phyloP scores from a whole-genome alignment of 2,329 filamentous ascomycete genomes.

The Monilinia aucupariae region DNA sequence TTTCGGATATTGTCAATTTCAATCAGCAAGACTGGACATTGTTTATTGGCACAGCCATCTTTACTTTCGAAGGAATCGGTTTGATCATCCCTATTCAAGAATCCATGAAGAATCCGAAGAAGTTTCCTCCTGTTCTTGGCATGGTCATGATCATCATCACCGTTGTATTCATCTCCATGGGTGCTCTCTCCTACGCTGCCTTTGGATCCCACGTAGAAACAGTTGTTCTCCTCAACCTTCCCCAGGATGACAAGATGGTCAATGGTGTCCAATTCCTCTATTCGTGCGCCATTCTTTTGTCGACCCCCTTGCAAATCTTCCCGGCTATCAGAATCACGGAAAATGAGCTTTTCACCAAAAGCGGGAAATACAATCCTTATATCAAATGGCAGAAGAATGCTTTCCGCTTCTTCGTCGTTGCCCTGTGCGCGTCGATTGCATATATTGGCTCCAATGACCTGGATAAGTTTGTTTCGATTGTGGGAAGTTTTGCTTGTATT shows the following conservation, averaged over 20 bases:
- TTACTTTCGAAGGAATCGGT: conserved; percentile 96
- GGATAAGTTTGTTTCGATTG: conserved; percentile 94
- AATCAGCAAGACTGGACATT: conserved; percentile 91
- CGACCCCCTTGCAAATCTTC: conserved; percentile 93
- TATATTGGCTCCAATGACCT: conserved; percentile 90
- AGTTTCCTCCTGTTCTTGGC: conserved; percentile 84
- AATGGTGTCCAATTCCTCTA: conserved; percentile 96
- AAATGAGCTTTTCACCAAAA: conserved; percentile 87
- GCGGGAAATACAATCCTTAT: conserved; percentile 94
- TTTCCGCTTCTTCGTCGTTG: conserved; percentile 90
- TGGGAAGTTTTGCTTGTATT: conserved; percentile 96
- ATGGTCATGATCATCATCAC: conserved; percentile 95
- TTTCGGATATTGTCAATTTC: conserved; percentile 85
- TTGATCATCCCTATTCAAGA: conserved; percentile 98
- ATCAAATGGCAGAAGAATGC: conserved; percentile 99
- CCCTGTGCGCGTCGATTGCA: conserved; percentile 78
- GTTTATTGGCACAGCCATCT: conserved; percentile 98
- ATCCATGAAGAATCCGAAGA: conserved; percentile 85
- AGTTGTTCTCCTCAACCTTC: conserved; percentile 91
- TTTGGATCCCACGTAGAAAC: conserved; percentile 95
- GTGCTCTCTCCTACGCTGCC: conserved; percentile 89
- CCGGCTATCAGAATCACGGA: conserved; percentile 95
- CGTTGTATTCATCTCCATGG: conserved; percentile 82
- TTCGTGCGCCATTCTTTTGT: conserved; percentile 93
- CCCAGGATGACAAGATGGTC: conserved; percentile 91